Evolutionary conservation across 1,284 basidiomycete species (phyloP), one percentile per base, ranked within the genome.

Genomic region (Ustilago nuda): DNA sequence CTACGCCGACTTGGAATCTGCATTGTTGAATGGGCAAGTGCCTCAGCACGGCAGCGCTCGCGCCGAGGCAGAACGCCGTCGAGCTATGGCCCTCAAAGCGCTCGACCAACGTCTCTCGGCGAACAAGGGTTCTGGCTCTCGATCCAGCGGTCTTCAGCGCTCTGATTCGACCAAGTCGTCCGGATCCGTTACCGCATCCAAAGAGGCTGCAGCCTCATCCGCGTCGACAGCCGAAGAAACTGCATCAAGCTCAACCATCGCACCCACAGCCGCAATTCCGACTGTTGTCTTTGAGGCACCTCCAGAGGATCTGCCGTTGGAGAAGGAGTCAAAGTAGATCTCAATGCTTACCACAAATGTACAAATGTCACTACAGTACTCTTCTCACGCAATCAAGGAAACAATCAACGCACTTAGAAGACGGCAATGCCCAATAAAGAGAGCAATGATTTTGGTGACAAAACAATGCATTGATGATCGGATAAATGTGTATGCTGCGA

Each of bases 31-130:
- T 85, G 30, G 36, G 13, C 58, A 59, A 15, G 46, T 52, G 19
- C 68, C 63, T 13, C 63, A 60, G 23, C 61, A 69, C 4, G 65
- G 63, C 32, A 73, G 72, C 56, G 76, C 78, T 2, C 69, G 79
- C 7, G 78, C 81, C 19, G 84, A 82, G 56, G 82, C 77, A 36
- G 73, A 82, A 30, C 53, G 66, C n/a, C 79, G 57, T 75, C 93
- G 93, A 76, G 92, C 93, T 2, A 91, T 97, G 89, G 96, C 96
- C 45, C 88, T 99, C 78, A 96, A 98, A 86, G 96, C 96, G 9
- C 90, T 99, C 33, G 96, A 99, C 82, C 94, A 96, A 81, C 90
- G 95, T 32, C 86, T 98, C 68, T 94, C 95, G 13, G 66, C 66
- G 6, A 73, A 68, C 68, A 75, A 75, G 30, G 60, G 56, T 13